Percentiles rank a stretch among this genome's conserved stretches.
Evolutionary conservation across 192 early-diverging fungal genomes (phyloP).

Genomic region (Backusella tarrabulga): DNA sequence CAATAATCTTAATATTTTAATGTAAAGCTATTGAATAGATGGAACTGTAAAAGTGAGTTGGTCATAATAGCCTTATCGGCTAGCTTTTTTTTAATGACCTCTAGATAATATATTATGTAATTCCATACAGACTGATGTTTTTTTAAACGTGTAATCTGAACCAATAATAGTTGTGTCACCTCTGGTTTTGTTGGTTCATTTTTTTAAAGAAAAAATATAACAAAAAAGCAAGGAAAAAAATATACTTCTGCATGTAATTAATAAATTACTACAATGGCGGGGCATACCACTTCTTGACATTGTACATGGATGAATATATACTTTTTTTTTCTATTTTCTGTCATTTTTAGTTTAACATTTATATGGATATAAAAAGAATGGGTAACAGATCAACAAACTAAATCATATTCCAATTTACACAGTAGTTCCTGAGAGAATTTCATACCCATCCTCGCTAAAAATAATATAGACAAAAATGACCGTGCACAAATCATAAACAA

Average conservation of each 20-base stretch:
- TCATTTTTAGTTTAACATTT: not conserved
- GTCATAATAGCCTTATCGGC: not conserved
- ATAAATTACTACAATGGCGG: not conserved
- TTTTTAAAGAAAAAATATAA: not conserved
- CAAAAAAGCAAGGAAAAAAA: not conserved
- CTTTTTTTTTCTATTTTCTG: not conserved
- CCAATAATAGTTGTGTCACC: not conserved
- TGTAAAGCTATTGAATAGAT: not conserved
- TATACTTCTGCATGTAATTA: not conserved
- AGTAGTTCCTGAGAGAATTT: not conserved
- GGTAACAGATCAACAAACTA: not conserved
- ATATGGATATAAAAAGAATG: not conserved
- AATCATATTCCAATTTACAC: not conserved
- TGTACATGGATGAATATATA: not conserved
- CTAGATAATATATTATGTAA: not conserved
- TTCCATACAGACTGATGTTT: not conserved
- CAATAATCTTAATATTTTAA: not conserved
- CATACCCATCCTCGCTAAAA: not conserved
- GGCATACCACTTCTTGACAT: not conserved
- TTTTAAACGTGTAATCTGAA: not conserved
- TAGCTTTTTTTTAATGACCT: not conserved
- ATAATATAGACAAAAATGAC: not conserved
- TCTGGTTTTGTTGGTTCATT: not conserved
- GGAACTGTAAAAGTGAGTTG: not conserved
- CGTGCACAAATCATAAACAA: not conserved